Evolutionary conservation across 2,329 filamentous ascomycete species (phyloP), one percentile per base, ranked within the genome.

Genomic region (Penicillium freii): DNA sequence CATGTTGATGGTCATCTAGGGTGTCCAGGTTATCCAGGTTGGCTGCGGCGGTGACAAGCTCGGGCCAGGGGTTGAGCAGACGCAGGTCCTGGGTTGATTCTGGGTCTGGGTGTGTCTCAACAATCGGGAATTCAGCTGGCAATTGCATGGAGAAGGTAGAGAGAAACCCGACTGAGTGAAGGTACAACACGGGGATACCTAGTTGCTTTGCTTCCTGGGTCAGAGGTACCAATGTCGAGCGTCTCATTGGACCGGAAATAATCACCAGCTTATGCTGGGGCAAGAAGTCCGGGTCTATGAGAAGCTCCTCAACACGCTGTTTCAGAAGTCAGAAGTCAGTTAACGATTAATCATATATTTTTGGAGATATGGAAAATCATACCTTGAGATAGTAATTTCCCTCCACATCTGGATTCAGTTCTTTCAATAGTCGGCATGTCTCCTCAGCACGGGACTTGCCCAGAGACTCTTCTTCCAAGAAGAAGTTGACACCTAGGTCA

Each of bases 401-500:
- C 58, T 89, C 77, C 1, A 97, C 94, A 69, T 97, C 94, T 2
- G 92, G 92, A 70, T 99, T 99, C 59, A 99, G 81, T 74, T 99
- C 95, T 60, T 86, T 81, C 43, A 99, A 80, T 54, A 93, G 81
- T 60, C 87, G 86, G 57, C 88, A 87, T 54, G 89, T 90, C 70
- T 89, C 87, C 71, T 91, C 84, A 1, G 93, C 91, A 64, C 94
- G 86, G 27, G 86, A 86, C 68, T 87, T 87, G 52, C 92, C 92
- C 38, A 96, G 73, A 62, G 86, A 88, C 48, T 82, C 79, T 66
- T 94, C 86, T 60, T 96, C 91, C 0, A 99, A 81, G 69, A 99
- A 99, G 81, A 99, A 99, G 77, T 99, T 99, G 61, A 97, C 88
- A 5, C 95, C 94, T 40, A 99, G 80, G 69, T 99, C 94, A 42